Conservation (phyloP, 257 asterid genomes). For the Scutellaria galericulata region DNA sequence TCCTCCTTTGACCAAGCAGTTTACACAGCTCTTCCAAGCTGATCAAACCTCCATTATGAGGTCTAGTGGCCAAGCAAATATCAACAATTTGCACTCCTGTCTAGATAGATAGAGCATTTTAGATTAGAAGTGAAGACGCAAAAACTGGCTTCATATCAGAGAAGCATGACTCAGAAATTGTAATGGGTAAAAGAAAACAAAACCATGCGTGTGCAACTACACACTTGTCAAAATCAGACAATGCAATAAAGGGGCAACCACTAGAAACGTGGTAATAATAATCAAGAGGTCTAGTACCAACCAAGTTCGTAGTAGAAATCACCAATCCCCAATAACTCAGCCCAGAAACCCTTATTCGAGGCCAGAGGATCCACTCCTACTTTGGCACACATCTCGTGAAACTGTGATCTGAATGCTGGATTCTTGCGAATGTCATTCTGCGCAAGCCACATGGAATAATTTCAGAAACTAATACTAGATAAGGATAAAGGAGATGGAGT, state of each 20-base stretch:
- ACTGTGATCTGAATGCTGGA: conserved; percentile 93
- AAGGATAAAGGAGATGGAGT: neutral
- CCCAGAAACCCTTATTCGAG: conserved; percentile 99
- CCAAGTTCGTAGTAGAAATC: conserved; percentile 99
- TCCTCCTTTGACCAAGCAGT: conserved; percentile 78
- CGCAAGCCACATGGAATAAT: conserved; percentile 28
- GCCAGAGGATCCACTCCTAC: conserved; percentile 99
- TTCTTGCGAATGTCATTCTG: conserved; percentile 98
- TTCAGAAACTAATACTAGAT: conserved; percentile 11
- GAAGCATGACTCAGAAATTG: conserved; percentile 19
- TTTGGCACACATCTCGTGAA: conserved; percentile 99
- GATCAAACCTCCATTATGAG: conserved; percentile 88
- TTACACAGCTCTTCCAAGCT: conserved; percentile 90
- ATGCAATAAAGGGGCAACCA: neutral
- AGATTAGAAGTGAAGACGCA: conserved; percentile 27
- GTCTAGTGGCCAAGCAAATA: conserved; percentile 86
- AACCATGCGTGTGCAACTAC: neutral
- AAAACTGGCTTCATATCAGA: neutral
- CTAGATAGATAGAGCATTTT: conserved; percentile 50
- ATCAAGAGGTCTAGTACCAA: conserved; percentile 46
- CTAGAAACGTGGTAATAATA: conserved; percentile 15
- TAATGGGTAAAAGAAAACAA: conserved; percentile 1
- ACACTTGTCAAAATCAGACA: neutral
- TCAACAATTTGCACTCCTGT: conserved; percentile 97
- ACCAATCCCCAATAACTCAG: conserved; percentile 93